A percentile compares a stretch with the other conserved stretches of the same genome.
phyloP scores from a whole-genome alignment of 2,329 filamentous ascomycete species.

The Colletotrichum destructivum region DNA sequence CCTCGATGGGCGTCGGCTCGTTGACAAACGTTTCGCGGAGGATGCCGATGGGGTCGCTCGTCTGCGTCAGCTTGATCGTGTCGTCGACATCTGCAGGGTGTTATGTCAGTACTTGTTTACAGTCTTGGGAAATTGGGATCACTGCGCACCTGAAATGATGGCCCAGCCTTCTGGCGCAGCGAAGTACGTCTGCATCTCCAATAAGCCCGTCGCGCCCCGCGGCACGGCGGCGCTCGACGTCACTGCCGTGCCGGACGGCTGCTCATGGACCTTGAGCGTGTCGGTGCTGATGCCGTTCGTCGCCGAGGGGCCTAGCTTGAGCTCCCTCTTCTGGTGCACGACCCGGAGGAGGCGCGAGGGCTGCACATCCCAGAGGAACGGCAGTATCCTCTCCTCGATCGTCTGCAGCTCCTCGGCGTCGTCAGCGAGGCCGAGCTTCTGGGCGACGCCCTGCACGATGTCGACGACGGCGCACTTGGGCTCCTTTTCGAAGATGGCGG shows the following conservation, averaged over 20 bases:
- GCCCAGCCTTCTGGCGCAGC: slow-evolving; percentile 86
- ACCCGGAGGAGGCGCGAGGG: slow-evolving; percentile 79
- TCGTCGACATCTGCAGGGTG: slow-evolving; percentile 83
- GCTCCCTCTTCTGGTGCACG: slow-evolving; percentile 63
- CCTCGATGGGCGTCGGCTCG: slow-evolving; percentile 76
- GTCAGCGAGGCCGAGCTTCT: slow-evolving; percentile 76
- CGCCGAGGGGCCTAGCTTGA: slow-evolving; percentile 79
- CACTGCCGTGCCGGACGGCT: slow-evolving; percentile 61
- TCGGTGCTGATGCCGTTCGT: slow-evolving; percentile 81
- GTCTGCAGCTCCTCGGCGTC: slow-evolving; percentile 71
- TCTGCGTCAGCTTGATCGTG: slow-evolving; percentile 93
- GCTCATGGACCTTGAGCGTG: slow-evolving; percentile 65
- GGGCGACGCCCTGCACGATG: slow-evolving; percentile 78
- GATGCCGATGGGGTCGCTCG: slow-evolving; percentile 84
- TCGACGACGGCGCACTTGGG: slow-evolving; percentile 77
- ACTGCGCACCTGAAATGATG: slow-evolving; percentile 78
- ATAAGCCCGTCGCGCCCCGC: slow-evolving; percentile 66
- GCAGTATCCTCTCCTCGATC: slow-evolving; percentile 78
- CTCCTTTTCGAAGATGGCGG: slow-evolving; percentile 83
- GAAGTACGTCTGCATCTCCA: slow-evolving; percentile 80
- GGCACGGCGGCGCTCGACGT: slow-evolving; percentile 67
- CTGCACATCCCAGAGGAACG: slow-evolving; percentile 84
- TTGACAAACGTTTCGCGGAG: slow-evolving; percentile 88
- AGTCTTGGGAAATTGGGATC: neutral
- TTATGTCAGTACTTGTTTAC: slow-evolving; percentile 41